phyloP scores from a whole-genome alignment of 768 basidiomycete genomes.

The Russula sp. region DNA sequence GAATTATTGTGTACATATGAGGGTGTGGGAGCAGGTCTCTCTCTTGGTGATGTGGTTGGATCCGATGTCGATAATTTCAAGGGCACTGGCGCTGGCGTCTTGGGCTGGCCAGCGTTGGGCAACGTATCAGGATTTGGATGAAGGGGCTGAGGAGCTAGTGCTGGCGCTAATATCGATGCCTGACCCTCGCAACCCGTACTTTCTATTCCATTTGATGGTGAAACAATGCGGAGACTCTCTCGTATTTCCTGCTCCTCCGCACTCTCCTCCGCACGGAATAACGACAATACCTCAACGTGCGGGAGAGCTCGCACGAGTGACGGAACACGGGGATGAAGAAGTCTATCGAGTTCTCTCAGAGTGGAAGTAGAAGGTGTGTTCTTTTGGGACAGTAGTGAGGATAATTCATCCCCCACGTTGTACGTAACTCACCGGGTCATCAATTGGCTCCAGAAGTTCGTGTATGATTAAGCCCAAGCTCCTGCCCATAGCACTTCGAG shows the following conservation, averaged over 20 bases:
- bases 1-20: neutral
- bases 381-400: neutral
- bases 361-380: constrained; percentile 1
- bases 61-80: neutral
- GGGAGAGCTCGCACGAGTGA: constrained; percentile 65
- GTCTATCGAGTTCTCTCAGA: constrained; percentile 39
- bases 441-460: constrained; percentile 14
- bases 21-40: neutral
- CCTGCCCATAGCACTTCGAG: constrained; percentile 52
- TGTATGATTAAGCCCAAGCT: constrained; percentile 49
- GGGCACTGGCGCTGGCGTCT: neutral
- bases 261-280: constrained; percentile 57
- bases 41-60: neutral
- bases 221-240: constrained; percentile 33
- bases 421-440: constrained; percentile 27
- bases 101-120: neutral
- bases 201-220: neutral
- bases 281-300: constrained; percentile 49
- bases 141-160: neutral
- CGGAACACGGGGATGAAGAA: constrained; percentile 76
- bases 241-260: constrained; percentile 51
- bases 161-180: neutral
- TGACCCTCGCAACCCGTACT: neutral
- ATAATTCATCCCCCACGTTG: constrained; percentile 28
- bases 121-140: neutral